A percentile compares a stretch with the other conserved stretches of the same genome.
These are phyloP conservation scores for Actinomucor elegans DNA, from an alignment of 371 early-diverging fungal genomes.

Conservation along the genomic window DNA sequence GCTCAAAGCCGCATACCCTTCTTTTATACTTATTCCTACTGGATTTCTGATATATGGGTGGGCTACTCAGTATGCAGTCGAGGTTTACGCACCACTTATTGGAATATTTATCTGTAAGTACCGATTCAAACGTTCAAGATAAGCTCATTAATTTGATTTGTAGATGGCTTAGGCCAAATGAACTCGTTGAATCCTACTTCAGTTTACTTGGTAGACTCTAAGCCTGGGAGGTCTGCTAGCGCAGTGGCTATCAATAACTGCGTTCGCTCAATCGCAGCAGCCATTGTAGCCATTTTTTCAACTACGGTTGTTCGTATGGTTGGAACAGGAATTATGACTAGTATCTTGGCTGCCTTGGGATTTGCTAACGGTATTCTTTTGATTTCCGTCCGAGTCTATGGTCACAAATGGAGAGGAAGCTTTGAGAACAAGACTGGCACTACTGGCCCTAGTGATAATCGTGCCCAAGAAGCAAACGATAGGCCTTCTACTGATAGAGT, in stretches of 20 bases:
- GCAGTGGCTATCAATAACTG: background rate
- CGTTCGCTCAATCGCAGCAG: slow-evolving; percentile 5
- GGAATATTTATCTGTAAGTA: slow-evolving; percentile 54
- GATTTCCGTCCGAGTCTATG: slow-evolving; percentile 14
- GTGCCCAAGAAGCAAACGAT: too few species aligned
- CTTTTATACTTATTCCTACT: slow-evolving; percentile 46
- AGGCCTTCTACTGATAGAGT: too few species aligned
- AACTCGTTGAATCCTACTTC: slow-evolving; percentile 41
- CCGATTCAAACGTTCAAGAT: slow-evolving; percentile 27
- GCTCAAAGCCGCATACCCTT: slow-evolving; percentile 40
- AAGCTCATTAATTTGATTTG: background rate
- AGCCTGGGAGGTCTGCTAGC: slow-evolving; percentile 27
- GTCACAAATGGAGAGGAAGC: slow-evolving; percentile 20
- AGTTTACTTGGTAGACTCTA: slow-evolving; percentile 53
- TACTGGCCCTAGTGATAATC: too few species aligned
- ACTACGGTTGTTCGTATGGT: slow-evolving; percentile 13
- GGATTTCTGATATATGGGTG: slow-evolving; percentile 57
- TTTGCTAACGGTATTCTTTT: slow-evolving; percentile 14
- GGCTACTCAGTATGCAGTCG: slow-evolving; percentile 33
- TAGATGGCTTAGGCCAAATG: slow-evolving; percentile 32
- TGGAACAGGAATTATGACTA: slow-evolving; percentile 20
- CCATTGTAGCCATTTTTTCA: slow-evolving; percentile 32
- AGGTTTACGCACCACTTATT: slow-evolving; percentile 43
- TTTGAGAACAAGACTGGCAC: slow-evolving; percentile 17
- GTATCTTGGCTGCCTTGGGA: slow-evolving; percentile 22